phyloP scores from a whole-genome alignment of 164 flowering plant species.

The Tinospora cordifolia region DNA sequence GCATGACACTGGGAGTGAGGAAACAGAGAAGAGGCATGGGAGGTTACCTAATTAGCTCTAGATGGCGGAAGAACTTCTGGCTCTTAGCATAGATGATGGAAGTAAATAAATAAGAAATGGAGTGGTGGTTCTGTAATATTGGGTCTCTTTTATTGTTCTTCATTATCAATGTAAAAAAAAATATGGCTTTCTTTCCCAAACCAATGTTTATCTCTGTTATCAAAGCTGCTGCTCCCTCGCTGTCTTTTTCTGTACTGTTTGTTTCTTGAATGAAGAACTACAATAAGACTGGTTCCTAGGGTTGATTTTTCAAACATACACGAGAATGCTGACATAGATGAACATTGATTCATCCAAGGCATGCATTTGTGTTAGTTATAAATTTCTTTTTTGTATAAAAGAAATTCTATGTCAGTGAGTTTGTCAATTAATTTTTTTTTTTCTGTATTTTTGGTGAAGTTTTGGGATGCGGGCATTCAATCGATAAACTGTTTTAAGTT shows the following conservation, averaged over 20 bases:
- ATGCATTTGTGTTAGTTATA: too few species aligned
- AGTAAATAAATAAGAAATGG: background rate
- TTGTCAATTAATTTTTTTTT: too few species aligned
- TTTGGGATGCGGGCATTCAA: too few species aligned
- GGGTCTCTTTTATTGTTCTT: background rate
- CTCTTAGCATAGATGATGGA: conserved; percentile 27
- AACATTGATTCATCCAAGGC: too few species aligned
- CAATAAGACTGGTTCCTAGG: background rate
- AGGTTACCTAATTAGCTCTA: conserved; percentile 81
- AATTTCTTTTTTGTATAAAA: too few species aligned
- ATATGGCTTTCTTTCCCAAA: background rate
- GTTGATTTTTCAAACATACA: background rate
- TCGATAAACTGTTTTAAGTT: too few species aligned
- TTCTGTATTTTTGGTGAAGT: too few species aligned
- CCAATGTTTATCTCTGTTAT: background rate
- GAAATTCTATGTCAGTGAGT: too few species aligned
- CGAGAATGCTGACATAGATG: too few species aligned
- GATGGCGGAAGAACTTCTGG: conserved; percentile 96
- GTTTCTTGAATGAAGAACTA: background rate
- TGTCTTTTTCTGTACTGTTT: background rate
- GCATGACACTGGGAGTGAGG: conserved; percentile 74
- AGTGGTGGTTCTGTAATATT: conserved; percentile 8
- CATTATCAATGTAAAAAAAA: background rate
- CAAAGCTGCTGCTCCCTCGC: background rate
- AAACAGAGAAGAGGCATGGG: conserved; percentile 67